These are phyloP conservation scores for Adiantum capillusveneris DNA, from an alignment of 75 land plant species.

Conservation along the genomic window DNA sequence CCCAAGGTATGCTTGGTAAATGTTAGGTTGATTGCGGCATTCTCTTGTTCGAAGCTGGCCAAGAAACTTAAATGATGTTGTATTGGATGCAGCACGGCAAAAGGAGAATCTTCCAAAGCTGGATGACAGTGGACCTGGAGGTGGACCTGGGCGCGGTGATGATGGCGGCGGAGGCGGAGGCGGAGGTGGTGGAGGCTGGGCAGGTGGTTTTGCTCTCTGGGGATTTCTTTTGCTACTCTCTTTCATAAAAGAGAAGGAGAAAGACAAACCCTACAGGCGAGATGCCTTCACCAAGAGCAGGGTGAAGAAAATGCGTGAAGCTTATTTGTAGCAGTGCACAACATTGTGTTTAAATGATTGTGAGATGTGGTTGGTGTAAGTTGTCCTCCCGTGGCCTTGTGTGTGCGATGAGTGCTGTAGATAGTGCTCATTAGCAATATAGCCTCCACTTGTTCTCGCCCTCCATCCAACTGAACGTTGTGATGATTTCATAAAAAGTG, in stretches of 20 bases:
- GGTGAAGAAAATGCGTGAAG: not conserved
- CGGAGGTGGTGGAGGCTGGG: slow-evolving; percentile 1
- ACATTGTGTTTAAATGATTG: too few species aligned
- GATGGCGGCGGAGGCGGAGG: slow-evolving; percentile 3
- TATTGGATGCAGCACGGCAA: not conserved
- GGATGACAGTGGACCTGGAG: slow-evolving; percentile 4
- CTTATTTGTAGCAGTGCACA: slow-evolving; percentile 20
- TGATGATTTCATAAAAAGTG: too few species aligned
- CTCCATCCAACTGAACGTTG: too few species aligned
- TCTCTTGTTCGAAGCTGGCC: too few species aligned
- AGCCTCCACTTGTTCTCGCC: too few species aligned
- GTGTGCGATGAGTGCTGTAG: too few species aligned
- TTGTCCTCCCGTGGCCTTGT: too few species aligned
- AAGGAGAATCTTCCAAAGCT: slow-evolving; percentile 6
- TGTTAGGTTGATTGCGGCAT: too few species aligned
- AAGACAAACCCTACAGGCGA: not conserved
- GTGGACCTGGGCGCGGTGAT: slow-evolving; percentile 2
- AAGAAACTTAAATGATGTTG: not conserved
- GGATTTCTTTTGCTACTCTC: not conserved
- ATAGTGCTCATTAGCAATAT: too few species aligned
- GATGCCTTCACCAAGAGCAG: not conserved
- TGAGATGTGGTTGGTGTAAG: too few species aligned
- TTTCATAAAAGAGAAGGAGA: not conserved
- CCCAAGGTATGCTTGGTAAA: not conserved
- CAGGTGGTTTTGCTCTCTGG: slow-evolving; percentile 3